phyloP scores from a whole-genome alignment of 2,329 filamentous ascomycete species.

The Myriosclerotinia duriaeana region DNA sequence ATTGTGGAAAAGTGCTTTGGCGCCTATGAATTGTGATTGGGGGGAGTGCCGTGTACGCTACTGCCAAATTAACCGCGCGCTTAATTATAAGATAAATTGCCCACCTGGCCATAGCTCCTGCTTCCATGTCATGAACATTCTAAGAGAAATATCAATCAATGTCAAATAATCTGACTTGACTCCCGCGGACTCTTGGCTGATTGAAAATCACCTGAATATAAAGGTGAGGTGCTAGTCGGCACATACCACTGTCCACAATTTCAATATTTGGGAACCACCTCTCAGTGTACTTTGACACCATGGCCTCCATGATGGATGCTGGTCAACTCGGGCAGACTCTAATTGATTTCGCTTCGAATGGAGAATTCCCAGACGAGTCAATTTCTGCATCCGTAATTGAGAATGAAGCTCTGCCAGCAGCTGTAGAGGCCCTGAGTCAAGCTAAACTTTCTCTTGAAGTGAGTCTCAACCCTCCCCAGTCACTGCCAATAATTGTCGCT shows the following conservation, averaged over 20 bases:
- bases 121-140: background rate
- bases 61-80: background rate
- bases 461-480: constrained; percentile 24
- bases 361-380: constrained; percentile 49
- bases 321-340: constrained; percentile 55
- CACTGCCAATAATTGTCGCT: background rate
- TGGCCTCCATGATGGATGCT: constrained; percentile 29
- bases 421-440: constrained; percentile 45
- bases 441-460: constrained; percentile 51
- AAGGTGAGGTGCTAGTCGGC: background rate
- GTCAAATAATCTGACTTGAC: background rate
- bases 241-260: background rate
- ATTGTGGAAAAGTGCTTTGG: background rate
- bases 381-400: constrained; percentile 40
- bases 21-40: background rate
- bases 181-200: no score
- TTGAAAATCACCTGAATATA: background rate
- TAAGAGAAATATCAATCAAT: background rate
- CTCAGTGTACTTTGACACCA: constrained; percentile 26
- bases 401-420: constrained; percentile 43
- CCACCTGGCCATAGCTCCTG: constrained; percentile 2
- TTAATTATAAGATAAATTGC: no score
- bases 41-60: no score
- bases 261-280: background rate
- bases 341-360: constrained; percentile 58